These are phyloP conservation scores for Medicago arabica DNA, from an alignment of 306 rosid species.

Conservation along the genomic window DNA sequence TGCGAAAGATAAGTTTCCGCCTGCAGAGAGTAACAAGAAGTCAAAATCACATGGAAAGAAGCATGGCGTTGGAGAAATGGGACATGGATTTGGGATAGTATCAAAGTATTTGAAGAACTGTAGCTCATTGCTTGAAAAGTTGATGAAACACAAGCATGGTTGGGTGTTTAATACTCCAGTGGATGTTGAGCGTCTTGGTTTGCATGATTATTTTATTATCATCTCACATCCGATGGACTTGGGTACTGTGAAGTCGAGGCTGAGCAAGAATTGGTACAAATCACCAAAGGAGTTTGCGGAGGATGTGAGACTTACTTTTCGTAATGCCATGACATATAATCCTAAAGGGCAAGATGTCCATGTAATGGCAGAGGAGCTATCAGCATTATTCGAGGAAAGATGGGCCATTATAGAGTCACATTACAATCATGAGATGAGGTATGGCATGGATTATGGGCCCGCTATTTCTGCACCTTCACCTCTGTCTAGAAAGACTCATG, in stretches of 20 bases:
- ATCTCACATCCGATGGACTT: constrained; percentile 90
- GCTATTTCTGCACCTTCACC: constrained; percentile 67
- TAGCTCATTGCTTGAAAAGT: constrained; percentile 86
- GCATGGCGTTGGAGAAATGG: constrained; percentile 65
- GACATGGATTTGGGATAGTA: constrained; percentile 62
- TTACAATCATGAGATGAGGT: constrained; percentile 77
- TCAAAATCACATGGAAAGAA: constrained; percentile 73
- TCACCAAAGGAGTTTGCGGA: constrained; percentile 95
- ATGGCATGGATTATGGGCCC: constrained; percentile 59
- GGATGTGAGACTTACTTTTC: constrained; percentile 94
- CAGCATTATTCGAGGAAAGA: constrained; percentile 75
- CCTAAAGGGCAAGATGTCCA: constrained; percentile 93
- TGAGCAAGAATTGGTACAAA: constrained; percentile 90
- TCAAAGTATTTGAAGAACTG: constrained; percentile 83
- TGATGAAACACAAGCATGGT: constrained; percentile 92
- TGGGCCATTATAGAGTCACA: constrained; percentile 90
- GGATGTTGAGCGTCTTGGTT: constrained; percentile 75
- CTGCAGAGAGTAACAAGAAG: constrained; percentile 86
- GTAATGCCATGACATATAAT: constrained; percentile 91
- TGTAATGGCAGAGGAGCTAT: constrained; percentile 88
- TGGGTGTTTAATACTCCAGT: constrained; percentile 96
- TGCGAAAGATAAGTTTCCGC: constrained; percentile 91
- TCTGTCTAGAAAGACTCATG: constrained; percentile 65
- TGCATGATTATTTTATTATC: constrained; percentile 85
- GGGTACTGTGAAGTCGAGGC: constrained; percentile 81